These are phyloP conservation scores for Jatropha multifida DNA, from an alignment of 441 rosid species.

Conservation along the genomic window DNA sequence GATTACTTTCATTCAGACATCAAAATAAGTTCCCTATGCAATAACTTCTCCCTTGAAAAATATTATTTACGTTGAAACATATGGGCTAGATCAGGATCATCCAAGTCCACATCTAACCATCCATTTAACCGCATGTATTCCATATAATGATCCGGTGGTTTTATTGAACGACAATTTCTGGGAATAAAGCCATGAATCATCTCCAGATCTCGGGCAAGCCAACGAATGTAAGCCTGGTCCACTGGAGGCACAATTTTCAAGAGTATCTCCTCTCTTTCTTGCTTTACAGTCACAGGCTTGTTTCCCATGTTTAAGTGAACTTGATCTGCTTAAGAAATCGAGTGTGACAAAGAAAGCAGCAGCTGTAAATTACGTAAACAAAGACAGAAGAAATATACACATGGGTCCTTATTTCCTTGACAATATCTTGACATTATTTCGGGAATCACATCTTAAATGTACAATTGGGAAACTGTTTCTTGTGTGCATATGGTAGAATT, in stretches of 20 bases:
- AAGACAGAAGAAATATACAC: not conserved
- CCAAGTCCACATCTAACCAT: slow-evolving; percentile 62
- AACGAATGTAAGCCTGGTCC: slow-evolving; percentile 56
- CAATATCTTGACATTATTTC: not conserved
- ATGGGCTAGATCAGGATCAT: slow-evolving; percentile 77
- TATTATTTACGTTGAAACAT: slow-evolving; percentile 32
- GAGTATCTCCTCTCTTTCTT: slow-evolving; percentile 49
- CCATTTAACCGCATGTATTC: slow-evolving; percentile 67
- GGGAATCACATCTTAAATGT: not conserved
- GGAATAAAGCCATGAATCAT: slow-evolving; percentile 61
- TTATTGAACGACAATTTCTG: slow-evolving; percentile 43
- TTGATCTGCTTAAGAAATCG: slow-evolving; percentile 17
- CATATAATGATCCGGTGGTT: slow-evolving; percentile 71
- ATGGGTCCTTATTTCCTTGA: not conserved
- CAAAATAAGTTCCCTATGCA: not conserved
- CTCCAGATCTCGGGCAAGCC: slow-evolving; percentile 78
- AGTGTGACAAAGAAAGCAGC: not conserved
- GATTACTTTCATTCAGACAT: too few relatives aligned
- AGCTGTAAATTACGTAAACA: not conserved
- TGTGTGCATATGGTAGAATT: not conserved
- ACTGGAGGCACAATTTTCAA: slow-evolving; percentile 65
- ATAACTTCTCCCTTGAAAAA: not conserved
- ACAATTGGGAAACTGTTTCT: not conserved
- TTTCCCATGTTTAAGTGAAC: slow-evolving; percentile 55
- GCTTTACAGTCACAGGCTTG: slow-evolving; percentile 48